phyloP scores from a whole-genome alignment of 768 basidiomycete species.

The Kwoniella europaea region DNA sequence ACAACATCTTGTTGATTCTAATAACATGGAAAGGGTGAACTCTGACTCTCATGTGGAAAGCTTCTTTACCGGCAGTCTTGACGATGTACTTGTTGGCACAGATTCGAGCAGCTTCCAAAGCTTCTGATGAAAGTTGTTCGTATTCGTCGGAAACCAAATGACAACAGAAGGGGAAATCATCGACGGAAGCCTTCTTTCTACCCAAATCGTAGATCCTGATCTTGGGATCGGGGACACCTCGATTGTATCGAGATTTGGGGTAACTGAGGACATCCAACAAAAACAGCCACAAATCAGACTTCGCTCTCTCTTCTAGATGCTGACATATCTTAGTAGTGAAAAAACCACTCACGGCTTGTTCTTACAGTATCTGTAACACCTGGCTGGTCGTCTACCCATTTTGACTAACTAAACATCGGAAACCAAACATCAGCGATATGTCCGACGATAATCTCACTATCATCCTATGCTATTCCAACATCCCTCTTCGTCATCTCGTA shows the following conservation, averaged over 20 bases:
- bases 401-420: conserved; percentile 51
- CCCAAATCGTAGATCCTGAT: conserved; percentile 96
- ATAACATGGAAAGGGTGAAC: conserved; percentile 98
- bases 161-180: conserved; percentile 93
- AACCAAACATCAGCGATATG: neutral
- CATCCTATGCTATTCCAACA: conserved; percentile 6
- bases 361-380: conserved; percentile 99
- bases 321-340: too few relatives aligned
- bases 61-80: conserved; percentile 96
- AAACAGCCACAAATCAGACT: neutral
- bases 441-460: neutral
- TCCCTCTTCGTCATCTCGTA: conserved; percentile 6
- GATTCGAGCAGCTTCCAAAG: conserved; percentile 96
- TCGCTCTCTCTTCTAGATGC: too few relatives aligned
- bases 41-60: conserved; percentile 96
- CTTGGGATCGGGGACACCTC: conserved; percentile 94
- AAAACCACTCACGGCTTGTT: conserved; percentile 74
- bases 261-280: conserved; percentile 34
- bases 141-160: conserved; percentile 98
- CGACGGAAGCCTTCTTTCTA: conserved; percentile 92
- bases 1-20: conserved; percentile 99
- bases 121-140: conserved; percentile 93
- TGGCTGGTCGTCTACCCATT: conserved; percentile 97
- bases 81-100: conserved; percentile 99
- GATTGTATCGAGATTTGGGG: conserved; percentile 75